phyloP scores from a whole-genome alignment of 768 basidiomycete species.

The Cyclocybe aegerita region DNA sequence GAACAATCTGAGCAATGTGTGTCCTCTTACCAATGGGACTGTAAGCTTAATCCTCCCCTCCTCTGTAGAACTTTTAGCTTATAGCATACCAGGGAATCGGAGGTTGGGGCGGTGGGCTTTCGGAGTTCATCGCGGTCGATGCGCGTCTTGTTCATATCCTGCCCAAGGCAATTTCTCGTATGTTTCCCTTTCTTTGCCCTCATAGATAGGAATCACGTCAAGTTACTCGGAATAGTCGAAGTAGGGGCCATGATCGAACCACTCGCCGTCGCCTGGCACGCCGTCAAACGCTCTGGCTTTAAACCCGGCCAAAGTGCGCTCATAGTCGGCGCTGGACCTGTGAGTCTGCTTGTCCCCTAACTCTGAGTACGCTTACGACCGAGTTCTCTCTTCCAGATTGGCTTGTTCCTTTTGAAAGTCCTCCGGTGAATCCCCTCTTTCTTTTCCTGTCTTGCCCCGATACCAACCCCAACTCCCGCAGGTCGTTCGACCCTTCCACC shows the following conservation, averaged over 20 bases:
- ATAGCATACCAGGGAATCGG: constrained; percentile 30
- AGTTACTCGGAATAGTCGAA: constrained; percentile 35
- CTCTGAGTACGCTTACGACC: neutral
- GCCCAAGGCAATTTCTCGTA: constrained; percentile 36
- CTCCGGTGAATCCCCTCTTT: constrained; percentile 23
- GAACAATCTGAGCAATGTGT: constrained; percentile 31
- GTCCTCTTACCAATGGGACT: constrained; percentile 31
- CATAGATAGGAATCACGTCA: neutral
- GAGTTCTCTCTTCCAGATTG: constrained; percentile 26
- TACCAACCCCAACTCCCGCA: constrained; percentile 4
- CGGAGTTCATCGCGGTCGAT: constrained; percentile 39
- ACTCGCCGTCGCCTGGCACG: constrained; percentile 45
- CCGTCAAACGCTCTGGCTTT: constrained; percentile 40
- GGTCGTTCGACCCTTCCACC: constrained; percentile 25
- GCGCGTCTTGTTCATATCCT: constrained; percentile 35
- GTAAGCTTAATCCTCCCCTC: constrained; percentile 20
- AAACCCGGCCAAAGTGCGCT: constrained; percentile 37
- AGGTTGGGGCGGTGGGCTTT: constrained; percentile 42
- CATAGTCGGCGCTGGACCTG: constrained; percentile 44
- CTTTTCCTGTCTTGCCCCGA: neutral
- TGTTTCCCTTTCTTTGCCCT: constrained; percentile 7
- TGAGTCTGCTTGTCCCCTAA: constrained; percentile 18
- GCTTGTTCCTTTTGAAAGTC: constrained; percentile 36
- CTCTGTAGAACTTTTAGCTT: neutral
- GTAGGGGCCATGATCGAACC: constrained; percentile 48